These are phyloP conservation scores for Diaporthe citri DNA, from an alignment of 2,329 filamentous ascomycete species.

Conservation along the genomic window DNA sequence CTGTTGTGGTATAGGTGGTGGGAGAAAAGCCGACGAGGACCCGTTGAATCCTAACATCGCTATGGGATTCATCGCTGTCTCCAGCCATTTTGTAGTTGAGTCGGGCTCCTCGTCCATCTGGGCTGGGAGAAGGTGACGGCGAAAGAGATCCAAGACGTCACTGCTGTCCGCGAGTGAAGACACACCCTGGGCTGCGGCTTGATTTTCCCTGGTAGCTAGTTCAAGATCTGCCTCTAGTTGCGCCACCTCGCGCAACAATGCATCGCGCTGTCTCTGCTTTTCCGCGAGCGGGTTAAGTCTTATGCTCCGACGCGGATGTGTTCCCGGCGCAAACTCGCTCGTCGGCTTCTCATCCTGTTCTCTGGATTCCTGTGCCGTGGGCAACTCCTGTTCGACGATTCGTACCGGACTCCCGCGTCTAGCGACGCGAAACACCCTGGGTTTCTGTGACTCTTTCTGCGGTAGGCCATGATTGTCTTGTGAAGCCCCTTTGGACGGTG, in stretches of 20 bases:
- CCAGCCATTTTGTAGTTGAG: slow-evolving; percentile 58
- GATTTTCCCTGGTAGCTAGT: slow-evolving; percentile 69
- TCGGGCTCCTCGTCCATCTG: slow-evolving; percentile 48
- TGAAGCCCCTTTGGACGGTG: slow-evolving; percentile 61
- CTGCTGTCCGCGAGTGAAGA: slow-evolving; percentile 42
- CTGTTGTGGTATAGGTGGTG: slow-evolving; percentile 39
- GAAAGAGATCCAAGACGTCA: slow-evolving; percentile 56
- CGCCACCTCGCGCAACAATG: slow-evolving; percentile 67
- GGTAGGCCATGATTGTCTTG: slow-evolving; percentile 37
- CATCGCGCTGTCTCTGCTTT: slow-evolving; percentile 66
- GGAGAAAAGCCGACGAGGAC: neutral
- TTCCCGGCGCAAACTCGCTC: slow-evolving; percentile 35
- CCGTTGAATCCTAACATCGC: slow-evolving; percentile 63
- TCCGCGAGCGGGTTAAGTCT: slow-evolving; percentile 57
- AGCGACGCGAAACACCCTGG: slow-evolving; percentile 17
- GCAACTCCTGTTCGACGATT: neutral
- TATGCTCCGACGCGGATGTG: slow-evolving; percentile 52
- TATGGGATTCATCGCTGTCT: slow-evolving; percentile 64
- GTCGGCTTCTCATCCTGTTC: slow-evolving; percentile 59
- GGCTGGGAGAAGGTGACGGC: slow-evolving; percentile 56
- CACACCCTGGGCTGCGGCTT: slow-evolving; percentile 46
- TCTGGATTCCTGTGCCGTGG: slow-evolving; percentile 58
- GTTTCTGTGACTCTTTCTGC: slow-evolving; percentile 27
- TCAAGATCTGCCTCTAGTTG: slow-evolving; percentile 70
- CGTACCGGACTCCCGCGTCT: slow-evolving; percentile 25